These are phyloP conservation scores for Dothideomycetes sp. DNA, from an alignment of 2,329 filamentous ascomycete species.

Conservation along the genomic window DNA sequence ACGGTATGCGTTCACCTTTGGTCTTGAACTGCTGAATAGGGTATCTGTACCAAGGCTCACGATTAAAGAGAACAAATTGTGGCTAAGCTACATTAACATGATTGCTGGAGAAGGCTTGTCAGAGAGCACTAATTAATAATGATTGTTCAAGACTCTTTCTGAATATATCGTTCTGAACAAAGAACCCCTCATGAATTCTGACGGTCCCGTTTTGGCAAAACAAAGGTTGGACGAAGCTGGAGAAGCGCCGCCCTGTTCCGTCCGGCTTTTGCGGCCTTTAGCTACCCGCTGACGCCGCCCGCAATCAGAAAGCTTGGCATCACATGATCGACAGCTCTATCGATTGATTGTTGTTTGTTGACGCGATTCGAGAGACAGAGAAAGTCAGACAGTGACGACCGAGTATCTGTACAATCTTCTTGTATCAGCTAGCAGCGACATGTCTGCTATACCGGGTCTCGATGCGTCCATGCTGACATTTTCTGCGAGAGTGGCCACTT, in stretches of 20 bases:
- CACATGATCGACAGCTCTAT: too few species aligned
- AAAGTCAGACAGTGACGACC: neutral
- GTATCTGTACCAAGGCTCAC: too few species aligned
- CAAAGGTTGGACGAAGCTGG: neutral
- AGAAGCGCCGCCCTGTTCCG: conserved; percentile 8
- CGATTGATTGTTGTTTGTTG: conserved; percentile 3
- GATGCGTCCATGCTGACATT: conserved; percentile 9
- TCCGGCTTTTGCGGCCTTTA: conserved; percentile 5
- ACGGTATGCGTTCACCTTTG: conserved; percentile 7
- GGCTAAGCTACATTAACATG: too few species aligned
- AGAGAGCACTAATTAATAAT: too few species aligned
- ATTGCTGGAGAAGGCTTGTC: too few species aligned
- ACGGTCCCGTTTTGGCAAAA: too few species aligned
- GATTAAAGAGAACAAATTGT: too few species aligned
- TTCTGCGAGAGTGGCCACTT: conserved; percentile 57
- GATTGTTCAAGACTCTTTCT: too few species aligned
- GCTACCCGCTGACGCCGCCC: neutral
- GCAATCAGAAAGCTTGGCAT: too few species aligned
- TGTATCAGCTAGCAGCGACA: conserved; percentile 1
- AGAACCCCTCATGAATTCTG: too few species aligned
- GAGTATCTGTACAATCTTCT: neutral
- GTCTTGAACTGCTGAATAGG: too few species aligned
- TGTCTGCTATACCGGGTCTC: conserved; percentile 5
- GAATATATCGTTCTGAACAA: too few species aligned
- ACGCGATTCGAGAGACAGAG: neutral